Evolutionary conservation across 139 green algal genomes (phyloP), one percentile per base, ranked within the genome.

Genomic region (Spirogloea muscicola): DNA sequence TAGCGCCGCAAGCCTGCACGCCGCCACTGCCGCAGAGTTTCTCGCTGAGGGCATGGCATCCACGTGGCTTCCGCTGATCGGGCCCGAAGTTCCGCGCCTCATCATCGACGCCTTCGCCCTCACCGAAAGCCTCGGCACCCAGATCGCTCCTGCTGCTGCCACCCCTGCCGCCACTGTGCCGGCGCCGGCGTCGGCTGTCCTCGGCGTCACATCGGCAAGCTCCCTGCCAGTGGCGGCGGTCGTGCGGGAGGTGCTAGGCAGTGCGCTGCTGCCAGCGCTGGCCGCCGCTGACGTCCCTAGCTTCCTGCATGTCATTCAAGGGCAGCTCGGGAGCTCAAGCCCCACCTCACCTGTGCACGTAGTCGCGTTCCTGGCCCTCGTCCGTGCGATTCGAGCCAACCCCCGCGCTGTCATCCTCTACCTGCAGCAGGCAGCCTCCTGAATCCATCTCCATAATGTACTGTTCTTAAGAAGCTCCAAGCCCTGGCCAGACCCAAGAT

Each of bases 41-140:
- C 41, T 81, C 0, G 73, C 73, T 21, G 73, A 81, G 43, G 73
- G 73, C 34, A 81, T 81, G 73, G 49, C 40, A 13, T 31, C 40
- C 73, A 81, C 73, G n/a, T 81, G 73, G 73, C 61, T 52, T 29
- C 62, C 73, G 37, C 73, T 81, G 16, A 74, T 81, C 41, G 62
- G 48, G 7, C n/a, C 38, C 27, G 43, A 72, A 29, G 40, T 62
- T 18, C 67, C 55, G 29, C 61, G 48, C 27, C 73, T 81, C 16
- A 74, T 81, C 21, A 29, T 38, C 16, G 61, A 81, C 29, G 42
- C 67, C 18, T 74, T 74, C 33, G n/a, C 31, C 40, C 39, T 81
- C 16, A 49, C 29, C 16, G 73, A 76, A 49, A 42, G 31, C 46
- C 67, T 76, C 3, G n/a, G n/a, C n/a, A n/a, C n/a, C n/a, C n/a